Conservation (phyloP, 2,329 filamentous ascomycete genomes). For the Hypoxylon rubiginosum region DNA sequence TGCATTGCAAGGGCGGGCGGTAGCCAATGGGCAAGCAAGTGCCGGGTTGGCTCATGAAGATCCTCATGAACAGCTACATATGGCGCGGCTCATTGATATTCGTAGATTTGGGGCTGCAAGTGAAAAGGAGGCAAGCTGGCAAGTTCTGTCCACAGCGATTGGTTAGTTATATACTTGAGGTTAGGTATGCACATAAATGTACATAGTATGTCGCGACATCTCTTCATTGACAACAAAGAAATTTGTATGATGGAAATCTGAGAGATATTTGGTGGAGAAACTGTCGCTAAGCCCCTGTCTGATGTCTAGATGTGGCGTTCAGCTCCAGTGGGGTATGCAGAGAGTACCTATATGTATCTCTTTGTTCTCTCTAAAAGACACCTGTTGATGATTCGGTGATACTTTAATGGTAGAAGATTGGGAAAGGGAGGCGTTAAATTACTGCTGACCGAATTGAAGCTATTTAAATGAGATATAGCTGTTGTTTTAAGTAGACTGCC, state of each 20-base stretch:
- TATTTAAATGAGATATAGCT: not conserved
- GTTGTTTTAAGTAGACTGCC: not conserved
- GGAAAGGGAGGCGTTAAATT: too few species aligned
- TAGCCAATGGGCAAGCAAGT: conserved; percentile 28
- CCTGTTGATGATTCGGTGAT: too few species aligned
- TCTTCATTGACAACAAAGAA: too few species aligned
- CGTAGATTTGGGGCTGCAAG: conserved; percentile 12
- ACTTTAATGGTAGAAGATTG: too few species aligned
- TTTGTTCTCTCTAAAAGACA: too few species aligned
- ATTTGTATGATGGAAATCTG: too few species aligned
- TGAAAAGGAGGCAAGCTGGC: conserved; percentile 19
- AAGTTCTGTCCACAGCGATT: not conserved
- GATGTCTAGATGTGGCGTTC: not conserved
- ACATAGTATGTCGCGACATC: too few species aligned
- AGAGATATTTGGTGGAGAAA: conserved; percentile 5
- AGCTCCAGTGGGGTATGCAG: not conserved
- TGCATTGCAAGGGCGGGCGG: conserved; percentile 29
- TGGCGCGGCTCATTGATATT: conserved; percentile 19
- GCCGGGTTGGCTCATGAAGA: conserved; percentile 35
- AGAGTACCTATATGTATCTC: not conserved
- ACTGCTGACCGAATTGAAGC: too few species aligned
- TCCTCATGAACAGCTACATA: conserved; percentile 31
- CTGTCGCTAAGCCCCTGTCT: not conserved
- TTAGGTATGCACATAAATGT: too few species aligned
- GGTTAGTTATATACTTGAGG: not conserved